Evolutionary conservation across 31 red algal species (phyloP), one percentile per base, ranked within the genome.

Genomic region (Endocladia muricata): DNA sequence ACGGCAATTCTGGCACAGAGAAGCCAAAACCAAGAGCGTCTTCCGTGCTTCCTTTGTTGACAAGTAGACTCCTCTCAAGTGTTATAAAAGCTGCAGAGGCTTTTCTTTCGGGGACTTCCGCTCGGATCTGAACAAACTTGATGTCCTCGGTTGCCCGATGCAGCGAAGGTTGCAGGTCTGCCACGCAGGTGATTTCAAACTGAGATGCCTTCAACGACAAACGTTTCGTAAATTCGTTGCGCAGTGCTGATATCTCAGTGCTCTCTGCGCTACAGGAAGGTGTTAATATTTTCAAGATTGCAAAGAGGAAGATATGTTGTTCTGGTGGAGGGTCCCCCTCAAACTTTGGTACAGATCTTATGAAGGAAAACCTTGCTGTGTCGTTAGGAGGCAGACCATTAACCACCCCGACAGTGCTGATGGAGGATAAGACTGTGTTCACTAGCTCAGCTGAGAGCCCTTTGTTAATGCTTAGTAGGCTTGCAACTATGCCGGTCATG

Each of bases 361-460:
- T 78, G 69, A 70, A 90, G 22, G 38, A 69, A 66, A 90, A 56
- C 2, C 70, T 42, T 79, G 76, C 54, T 37, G 44, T 61, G 8
- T 77, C 86, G 68, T 74, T 77, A 9, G 51, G 37, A 43, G 57
- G 39, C 28, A 67, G 30, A 41, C 68, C 59, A 4, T 67, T 61
- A 8, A 90, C 69, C 28, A 90, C 63, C n/a, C 82, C 71, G 8
- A 21, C 39, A 17, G 86, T 82, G 63, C 86, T 77, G 48, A 90
- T 59, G 19, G 86, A 90, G 29, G 61, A 39, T 9, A 90, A 31
- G 40, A 90, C 68, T 32, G 56, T 67, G 2, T 62, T 81, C 13
- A 82, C 52, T 28, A 49, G 26, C 15, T 56, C 37, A 25, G 36
- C 77, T 74, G 41, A 13, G 25, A 90, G 1, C 15, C 38, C 65